Percentiles rank a stretch among this genome's conserved stretches.
phyloP scores from a whole-genome alignment of 148 eudicot genomes.

The Camellia lanceoleosa region DNA sequence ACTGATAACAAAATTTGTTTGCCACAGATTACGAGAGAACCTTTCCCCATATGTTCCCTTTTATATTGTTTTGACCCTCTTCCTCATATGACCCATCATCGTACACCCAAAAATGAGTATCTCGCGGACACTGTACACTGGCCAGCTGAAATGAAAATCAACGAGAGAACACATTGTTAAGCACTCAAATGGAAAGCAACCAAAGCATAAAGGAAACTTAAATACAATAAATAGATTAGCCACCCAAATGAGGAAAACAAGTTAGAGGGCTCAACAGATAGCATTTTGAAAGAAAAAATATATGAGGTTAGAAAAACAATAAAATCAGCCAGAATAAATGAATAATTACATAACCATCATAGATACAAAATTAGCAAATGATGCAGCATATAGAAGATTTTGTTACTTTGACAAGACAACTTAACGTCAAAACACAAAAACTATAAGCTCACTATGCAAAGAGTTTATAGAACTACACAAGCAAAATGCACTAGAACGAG shows the following conservation, averaged over 20 bases:
- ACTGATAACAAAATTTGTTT: neutral
- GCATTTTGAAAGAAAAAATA: neutral
- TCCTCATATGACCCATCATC: conserved; percentile 48
- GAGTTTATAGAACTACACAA: neutral
- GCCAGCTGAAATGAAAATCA: conserved; percentile 30
- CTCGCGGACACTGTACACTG: conserved; percentile 37
- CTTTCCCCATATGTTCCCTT: conserved; percentile 47
- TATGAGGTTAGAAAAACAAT: neutral
- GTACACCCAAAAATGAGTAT: conserved; percentile 41
- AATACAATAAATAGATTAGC: neutral
- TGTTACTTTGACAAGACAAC: neutral
- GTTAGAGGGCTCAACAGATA: neutral
- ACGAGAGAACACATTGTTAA: neutral
- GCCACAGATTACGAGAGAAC: conserved; percentile 25
- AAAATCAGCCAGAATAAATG: neutral
- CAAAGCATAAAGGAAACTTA: neutral
- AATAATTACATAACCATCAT: neutral
- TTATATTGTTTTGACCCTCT: conserved; percentile 49
- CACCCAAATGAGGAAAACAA: neutral
- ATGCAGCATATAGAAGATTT: neutral
- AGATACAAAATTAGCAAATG: neutral
- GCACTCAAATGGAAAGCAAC: neutral
- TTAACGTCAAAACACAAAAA: neutral
- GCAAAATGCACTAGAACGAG: neutral
- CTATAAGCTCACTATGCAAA: neutral